Evolutionary conservation across 805 yeast genomes (phyloP).

Genomic region (Hanseniaspora meyeri): DNA sequence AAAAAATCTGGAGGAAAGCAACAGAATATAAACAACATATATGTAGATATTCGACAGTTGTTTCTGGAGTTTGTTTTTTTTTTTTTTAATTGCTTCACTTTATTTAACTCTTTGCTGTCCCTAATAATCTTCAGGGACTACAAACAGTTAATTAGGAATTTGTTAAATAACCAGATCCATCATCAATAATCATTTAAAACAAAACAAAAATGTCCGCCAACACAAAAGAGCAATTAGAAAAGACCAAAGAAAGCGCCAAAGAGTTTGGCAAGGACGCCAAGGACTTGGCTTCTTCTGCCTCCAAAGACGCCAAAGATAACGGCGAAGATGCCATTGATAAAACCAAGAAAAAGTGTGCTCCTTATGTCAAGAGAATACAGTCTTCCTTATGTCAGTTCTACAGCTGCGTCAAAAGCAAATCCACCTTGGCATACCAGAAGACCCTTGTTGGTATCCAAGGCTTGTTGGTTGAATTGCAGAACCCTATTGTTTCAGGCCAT

Average conservation of each 20-base stretch:
- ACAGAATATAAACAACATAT: not conserved
- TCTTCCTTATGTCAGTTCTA: not conserved
- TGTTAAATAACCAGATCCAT: too few species aligned
- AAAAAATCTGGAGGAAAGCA: not conserved
- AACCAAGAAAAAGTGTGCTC: slow-evolving; percentile 20
- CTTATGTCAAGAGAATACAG: slow-evolving; percentile 23
- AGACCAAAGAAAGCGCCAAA: slow-evolving; percentile 11
- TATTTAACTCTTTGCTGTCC: too few species aligned
- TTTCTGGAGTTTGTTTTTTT: not conserved
- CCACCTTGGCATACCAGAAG: slow-evolving; percentile 7
- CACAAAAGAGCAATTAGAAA: slow-evolving; percentile 10
- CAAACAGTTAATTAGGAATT: too few species aligned
- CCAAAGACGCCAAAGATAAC: slow-evolving; percentile 16
- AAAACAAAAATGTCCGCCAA: not conserved
- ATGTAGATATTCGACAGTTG: not conserved
- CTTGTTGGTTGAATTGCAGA: slow-evolving; percentile 36
- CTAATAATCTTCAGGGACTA: too few species aligned
- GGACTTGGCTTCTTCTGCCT: slow-evolving; percentile 9
- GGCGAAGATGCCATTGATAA: slow-evolving; percentile 23
- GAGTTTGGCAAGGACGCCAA: slow-evolving; percentile 5
- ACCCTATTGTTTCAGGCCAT: slow-evolving; percentile 51
- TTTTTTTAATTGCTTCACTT: not conserved
- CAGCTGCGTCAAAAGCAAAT: not conserved
- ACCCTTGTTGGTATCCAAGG: slow-evolving; percentile 8
- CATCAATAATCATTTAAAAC: too few species aligned